Percentiles rank a stretch among this genome's conserved stretches.
phyloP scores from a whole-genome alignment of 768 basidiomycete genomes.

The Kwoniella newhampshirensis region DNA sequence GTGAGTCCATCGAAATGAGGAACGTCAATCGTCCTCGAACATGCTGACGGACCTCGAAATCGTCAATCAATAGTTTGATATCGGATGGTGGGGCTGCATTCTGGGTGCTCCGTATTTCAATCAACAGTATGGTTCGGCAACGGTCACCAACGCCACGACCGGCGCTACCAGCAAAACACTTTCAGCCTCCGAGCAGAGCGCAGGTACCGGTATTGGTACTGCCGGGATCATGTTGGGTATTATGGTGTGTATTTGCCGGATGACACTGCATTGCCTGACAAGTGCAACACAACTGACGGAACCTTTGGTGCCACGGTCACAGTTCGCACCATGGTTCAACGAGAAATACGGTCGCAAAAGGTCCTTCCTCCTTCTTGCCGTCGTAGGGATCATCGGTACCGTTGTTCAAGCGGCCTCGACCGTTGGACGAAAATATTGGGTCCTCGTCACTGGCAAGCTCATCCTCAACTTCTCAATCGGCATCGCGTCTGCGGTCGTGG shows the following conservation, averaged over 20 bases:
- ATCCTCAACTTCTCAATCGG: conserved; percentile 19
- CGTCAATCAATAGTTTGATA: too few relatives aligned
- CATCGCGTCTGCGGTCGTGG: conserved; percentile 18
- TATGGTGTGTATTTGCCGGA: too few relatives aligned
- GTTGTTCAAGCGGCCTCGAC: conserved; percentile 18
- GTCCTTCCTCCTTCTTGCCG: conserved; percentile 13
- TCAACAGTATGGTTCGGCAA: too few relatives aligned
- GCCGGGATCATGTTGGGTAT: conserved; percentile 23
- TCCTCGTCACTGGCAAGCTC: conserved; percentile 20
- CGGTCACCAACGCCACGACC: too few relatives aligned
- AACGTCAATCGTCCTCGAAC: too few relatives aligned
- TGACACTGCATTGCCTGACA: background rate
- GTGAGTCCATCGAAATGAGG: too few relatives aligned
- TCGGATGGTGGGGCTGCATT: too few relatives aligned
- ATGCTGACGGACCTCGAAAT: too few relatives aligned
- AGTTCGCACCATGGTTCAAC: conserved; percentile 17
- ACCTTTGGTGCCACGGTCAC: too few relatives aligned
- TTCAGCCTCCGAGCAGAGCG: conserved; percentile 16
- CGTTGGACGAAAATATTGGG: conserved; percentile 13
- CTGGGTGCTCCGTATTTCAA: too few relatives aligned
- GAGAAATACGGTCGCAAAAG: conserved; percentile 16
- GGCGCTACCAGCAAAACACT: too few relatives aligned
- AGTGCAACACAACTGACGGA: background rate
- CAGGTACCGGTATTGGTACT: conserved; percentile 20
- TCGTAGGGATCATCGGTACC: conserved; percentile 17